Evolutionary conservation across 2,329 filamentous ascomycete genomes (phyloP).

Genomic region (Aspergillus fischeri): DNA sequence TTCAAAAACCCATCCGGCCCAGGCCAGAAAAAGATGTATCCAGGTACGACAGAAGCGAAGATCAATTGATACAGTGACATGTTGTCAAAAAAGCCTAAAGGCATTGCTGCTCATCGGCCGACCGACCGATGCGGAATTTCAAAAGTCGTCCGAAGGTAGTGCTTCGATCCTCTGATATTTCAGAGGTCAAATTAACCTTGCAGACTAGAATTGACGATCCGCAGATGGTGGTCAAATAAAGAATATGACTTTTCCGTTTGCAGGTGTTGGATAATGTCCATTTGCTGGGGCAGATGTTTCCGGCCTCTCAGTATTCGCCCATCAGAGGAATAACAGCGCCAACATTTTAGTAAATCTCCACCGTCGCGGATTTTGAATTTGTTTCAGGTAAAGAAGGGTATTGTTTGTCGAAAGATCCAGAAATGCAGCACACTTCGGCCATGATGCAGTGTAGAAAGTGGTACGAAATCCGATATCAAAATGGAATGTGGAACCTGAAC

Average conservation of each 20-base stretch:
- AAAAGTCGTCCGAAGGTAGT: not conserved
- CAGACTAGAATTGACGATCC: not conserved
- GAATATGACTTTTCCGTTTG: not conserved
- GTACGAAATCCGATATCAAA: not conserved
- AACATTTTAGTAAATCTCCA: not conserved
- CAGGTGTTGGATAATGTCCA: not conserved
- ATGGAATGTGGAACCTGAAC: not conserved
- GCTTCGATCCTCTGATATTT: not conserved
- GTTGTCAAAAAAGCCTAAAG: not conserved
- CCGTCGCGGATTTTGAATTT: not conserved
- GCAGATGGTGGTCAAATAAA: not conserved
- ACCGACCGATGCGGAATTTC: not conserved
- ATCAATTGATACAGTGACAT: not conserved
- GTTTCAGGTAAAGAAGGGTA: not conserved
- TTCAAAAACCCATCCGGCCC: not conserved
- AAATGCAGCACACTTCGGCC: not conserved
- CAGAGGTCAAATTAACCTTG: not conserved
- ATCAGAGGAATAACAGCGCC: not conserved
- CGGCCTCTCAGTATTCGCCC: conserved; percentile 4
- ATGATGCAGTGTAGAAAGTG: not conserved
- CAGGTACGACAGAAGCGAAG: not conserved
- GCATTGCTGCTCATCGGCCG: not conserved
- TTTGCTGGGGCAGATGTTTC: conserved; percentile 8
- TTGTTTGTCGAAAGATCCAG: not conserved
- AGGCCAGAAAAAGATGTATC: not conserved